phyloP scores from a whole-genome alignment of 768 basidiomycete genomes.

The Lactarius deliciosus region DNA sequence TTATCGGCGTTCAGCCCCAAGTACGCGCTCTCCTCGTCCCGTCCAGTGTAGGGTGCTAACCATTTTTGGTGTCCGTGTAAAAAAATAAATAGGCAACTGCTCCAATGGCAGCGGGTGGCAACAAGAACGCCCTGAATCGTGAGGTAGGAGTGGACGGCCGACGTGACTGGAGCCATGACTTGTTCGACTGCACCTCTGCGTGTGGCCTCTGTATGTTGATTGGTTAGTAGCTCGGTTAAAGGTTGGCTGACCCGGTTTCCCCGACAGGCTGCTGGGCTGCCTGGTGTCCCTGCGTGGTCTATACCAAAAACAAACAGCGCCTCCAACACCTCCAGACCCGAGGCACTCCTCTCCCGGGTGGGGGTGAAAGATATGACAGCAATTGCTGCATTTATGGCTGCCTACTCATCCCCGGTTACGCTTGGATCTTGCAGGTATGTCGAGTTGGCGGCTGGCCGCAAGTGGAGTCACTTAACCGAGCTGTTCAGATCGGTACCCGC shows the following conservation, averaged over 20 bases:
- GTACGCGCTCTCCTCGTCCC: background rate
- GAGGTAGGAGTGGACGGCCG: constrained; percentile 33
- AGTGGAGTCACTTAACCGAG: constrained; percentile 29
- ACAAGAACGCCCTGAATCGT: constrained; percentile 32
- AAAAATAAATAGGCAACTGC: background rate
- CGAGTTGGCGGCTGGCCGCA: background rate
- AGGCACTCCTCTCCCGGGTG: constrained; percentile 37
- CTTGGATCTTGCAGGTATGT: constrained; percentile 43
- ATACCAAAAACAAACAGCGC: constrained; percentile 43
- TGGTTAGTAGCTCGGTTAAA: background rate
- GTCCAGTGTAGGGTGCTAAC: background rate
- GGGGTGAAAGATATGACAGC: constrained; percentile 37
- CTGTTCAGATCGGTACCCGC: constrained; percentile 38
- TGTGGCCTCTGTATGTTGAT: constrained; percentile 33
- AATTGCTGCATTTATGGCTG: constrained; percentile 42
- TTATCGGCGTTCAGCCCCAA: background rate
- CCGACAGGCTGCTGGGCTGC: constrained; percentile 38
- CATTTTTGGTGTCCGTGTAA: background rate
- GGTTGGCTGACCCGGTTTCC: constrained; percentile 22
- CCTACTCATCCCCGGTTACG: constrained; percentile 34
- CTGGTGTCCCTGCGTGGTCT: constrained; percentile 45
- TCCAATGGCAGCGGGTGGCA: constrained; percentile 19
- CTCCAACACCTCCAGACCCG: constrained; percentile 39
- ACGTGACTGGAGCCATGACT: constrained; percentile 38
- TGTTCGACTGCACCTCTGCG: constrained; percentile 31